Conservation (phyloP, 2,329 filamentous ascomycete species). For the Claviceps quebecensis region DNA sequence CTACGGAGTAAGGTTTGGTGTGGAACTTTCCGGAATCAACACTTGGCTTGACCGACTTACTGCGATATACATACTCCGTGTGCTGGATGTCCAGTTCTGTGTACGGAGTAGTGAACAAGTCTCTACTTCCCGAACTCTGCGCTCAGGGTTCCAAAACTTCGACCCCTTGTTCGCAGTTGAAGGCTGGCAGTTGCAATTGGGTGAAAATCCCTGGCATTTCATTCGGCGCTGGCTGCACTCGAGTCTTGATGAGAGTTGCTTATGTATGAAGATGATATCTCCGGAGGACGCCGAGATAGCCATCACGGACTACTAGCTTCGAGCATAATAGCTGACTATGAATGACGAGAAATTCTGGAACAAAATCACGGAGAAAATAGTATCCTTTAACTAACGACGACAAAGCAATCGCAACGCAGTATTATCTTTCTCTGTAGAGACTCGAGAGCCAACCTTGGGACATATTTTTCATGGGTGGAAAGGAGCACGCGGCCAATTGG, state of each 20-base stretch:
- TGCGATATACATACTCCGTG: too few species aligned
- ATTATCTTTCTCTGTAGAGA: neutral
- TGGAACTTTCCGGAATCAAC: too few species aligned
- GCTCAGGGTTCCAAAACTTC: neutral
- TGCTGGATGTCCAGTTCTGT: too few species aligned
- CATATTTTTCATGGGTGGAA: neutral
- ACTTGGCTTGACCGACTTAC: too few species aligned
- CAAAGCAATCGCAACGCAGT: neutral
- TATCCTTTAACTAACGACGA: neutral
- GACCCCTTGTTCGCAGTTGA: neutral
- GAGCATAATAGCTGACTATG: neutral
- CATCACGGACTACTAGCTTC: neutral
- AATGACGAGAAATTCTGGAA: neutral
- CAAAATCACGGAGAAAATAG: too few species aligned
- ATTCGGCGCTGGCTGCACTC: neutral
- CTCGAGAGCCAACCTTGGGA: neutral
- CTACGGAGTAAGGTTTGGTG: too few species aligned
- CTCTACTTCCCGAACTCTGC: neutral
- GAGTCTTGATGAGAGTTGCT: neutral
- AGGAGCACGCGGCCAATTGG: neutral
- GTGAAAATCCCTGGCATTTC: too few species aligned
- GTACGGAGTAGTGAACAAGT: neutral
- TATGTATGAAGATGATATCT: neutral
- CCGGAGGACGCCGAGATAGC: too few species aligned
- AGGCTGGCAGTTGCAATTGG: neutral